phyloP scores from a whole-genome alignment of 108 stramenopile species.

The Aurantiochytrium sp. region DNA sequence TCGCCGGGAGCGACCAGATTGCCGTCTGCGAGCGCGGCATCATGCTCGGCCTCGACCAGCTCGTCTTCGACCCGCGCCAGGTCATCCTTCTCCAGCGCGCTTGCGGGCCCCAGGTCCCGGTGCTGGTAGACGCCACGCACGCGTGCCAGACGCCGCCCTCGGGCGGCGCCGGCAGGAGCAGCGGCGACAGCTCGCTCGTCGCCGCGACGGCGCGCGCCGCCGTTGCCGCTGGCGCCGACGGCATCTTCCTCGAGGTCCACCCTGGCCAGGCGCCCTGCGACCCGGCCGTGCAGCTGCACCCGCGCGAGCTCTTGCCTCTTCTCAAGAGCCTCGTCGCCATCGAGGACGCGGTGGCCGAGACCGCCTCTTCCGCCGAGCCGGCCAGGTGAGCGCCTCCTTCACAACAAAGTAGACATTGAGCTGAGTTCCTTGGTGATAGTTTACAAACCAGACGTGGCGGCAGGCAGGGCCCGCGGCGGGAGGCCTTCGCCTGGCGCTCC shows the following conservation, averaged over 20 bases:
- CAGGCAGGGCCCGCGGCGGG: no score
- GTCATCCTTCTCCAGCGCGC: background rate
- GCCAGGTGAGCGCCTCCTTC: background rate
- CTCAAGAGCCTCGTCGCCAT: background rate
- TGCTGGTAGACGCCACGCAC: slow-evolving; percentile 13
- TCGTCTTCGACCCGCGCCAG: background rate
- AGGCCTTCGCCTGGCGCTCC: no score
- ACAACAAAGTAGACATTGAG: no score
- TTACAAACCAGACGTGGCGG: no score
- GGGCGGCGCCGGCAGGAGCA: background rate
- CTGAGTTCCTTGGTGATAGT: background rate
- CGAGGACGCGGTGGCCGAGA: background rate
- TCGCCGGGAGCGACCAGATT: background rate
- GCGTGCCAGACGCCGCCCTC: background rate
- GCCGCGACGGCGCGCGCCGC: background rate
- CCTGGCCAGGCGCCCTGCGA: background rate
- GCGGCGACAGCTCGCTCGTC: background rate
- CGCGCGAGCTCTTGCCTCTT: background rate
- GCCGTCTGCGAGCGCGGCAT: slow-evolving; percentile 18
- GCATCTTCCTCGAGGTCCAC: slow-evolving; percentile 16
- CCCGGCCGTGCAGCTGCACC: background rate
- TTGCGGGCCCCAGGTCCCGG: background rate
- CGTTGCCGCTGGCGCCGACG: background rate
- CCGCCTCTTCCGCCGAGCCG: background rate
- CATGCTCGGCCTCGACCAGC: background rate